Percentiles rank a stretch among this genome's conserved stretches.
Evolutionary conservation across 306 rosid species (phyloP).

Genomic region (Vigna mungo): DNA sequence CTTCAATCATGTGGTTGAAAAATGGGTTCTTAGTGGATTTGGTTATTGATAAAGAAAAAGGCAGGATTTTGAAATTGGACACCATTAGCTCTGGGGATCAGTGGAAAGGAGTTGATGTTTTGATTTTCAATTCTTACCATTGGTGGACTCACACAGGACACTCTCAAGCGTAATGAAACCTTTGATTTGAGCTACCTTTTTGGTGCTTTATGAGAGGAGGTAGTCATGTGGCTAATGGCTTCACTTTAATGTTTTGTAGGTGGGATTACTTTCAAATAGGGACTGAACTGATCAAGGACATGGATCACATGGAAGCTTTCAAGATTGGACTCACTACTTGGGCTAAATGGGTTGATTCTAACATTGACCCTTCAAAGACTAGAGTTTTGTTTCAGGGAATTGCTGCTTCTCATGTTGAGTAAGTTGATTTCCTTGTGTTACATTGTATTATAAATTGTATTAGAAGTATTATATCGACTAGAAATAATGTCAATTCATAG

Average conservation of each 20-base stretch:
- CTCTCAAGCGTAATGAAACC: constrained; percentile 47
- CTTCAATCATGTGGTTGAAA: constrained; percentile 59
- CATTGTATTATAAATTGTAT: no score
- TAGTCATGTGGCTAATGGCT: constrained; percentile 1
- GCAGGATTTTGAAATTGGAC: constrained; percentile 64
- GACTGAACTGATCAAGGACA: constrained; percentile 48
- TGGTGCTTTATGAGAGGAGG: neutral
- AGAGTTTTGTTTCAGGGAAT: constrained; percentile 71
- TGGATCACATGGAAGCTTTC: constrained; percentile 74
- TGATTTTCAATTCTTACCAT: constrained; percentile 69
- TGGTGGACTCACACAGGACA: constrained; percentile 76
- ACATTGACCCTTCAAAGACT: constrained; percentile 61
- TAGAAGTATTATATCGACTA: no score
- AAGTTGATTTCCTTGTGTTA: constrained; percentile 28
- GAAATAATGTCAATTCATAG: no score
- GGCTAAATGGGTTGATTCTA: constrained; percentile 67
- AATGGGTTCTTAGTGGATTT: constrained; percentile 74
- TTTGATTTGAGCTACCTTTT: neutral
- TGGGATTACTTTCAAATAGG: constrained; percentile 77
- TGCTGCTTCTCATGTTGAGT: constrained; percentile 63
- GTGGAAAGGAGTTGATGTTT: constrained; percentile 60
- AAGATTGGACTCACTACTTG: constrained; percentile 64
- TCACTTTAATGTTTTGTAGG: constrained; percentile 43
- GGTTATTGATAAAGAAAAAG: constrained; percentile 51
- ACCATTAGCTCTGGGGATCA: constrained; percentile 48